A percentile compares a stretch with the other conserved stretches of the same genome.
phyloP scores from a whole-genome alignment of 1,284 basidiomycete species.

The Heterobasidion occidentale region DNA sequence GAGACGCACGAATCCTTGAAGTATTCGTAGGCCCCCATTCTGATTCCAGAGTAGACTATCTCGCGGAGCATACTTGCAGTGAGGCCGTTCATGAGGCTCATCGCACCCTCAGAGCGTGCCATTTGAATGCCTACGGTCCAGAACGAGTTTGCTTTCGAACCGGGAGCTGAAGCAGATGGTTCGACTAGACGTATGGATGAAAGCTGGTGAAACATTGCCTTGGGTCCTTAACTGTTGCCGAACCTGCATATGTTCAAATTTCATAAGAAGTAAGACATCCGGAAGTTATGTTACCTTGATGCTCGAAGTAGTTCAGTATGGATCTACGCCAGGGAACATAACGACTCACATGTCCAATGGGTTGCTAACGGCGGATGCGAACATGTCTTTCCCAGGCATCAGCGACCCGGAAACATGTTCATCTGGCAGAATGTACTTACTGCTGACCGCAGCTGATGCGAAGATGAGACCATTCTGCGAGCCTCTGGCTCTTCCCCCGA shows the following conservation, averaged over 20 bases:
- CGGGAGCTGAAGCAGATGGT: conserved; percentile 15
- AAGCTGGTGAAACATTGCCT: conserved; percentile 13
- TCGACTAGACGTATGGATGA: background rate
- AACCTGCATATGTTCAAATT: conserved; percentile 15
- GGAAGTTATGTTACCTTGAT: conserved; percentile 16
- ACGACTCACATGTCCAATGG: conserved; percentile 27
- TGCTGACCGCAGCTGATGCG: conserved; percentile 22
- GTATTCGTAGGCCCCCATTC: conserved; percentile 30
- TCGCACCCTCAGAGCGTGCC: conserved; percentile 24
- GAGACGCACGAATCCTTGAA: conserved; percentile 29
- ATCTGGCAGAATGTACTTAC: conserved; percentile 12
- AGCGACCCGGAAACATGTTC: background rate
- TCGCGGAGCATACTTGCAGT: conserved; percentile 30
- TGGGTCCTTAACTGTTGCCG: conserved; percentile 28
- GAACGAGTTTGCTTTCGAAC: conserved; percentile 22
- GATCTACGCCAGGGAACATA: background rate
- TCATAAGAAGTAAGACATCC: background rate
- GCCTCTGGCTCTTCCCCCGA: no score
- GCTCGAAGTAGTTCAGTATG: conserved; percentile 3
- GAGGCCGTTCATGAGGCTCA: conserved; percentile 26
- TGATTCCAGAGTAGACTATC: conserved; percentile 27
- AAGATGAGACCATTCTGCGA: conserved; percentile 18
- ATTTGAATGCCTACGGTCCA: conserved; percentile 27
- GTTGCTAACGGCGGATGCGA: conserved; percentile 28
- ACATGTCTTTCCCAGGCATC: conserved; percentile 20